These are phyloP conservation scores for Marchantia paleacea DNA, from an alignment of 225 moss, liverwort and hornwort species.

Conservation along the genomic window DNA sequence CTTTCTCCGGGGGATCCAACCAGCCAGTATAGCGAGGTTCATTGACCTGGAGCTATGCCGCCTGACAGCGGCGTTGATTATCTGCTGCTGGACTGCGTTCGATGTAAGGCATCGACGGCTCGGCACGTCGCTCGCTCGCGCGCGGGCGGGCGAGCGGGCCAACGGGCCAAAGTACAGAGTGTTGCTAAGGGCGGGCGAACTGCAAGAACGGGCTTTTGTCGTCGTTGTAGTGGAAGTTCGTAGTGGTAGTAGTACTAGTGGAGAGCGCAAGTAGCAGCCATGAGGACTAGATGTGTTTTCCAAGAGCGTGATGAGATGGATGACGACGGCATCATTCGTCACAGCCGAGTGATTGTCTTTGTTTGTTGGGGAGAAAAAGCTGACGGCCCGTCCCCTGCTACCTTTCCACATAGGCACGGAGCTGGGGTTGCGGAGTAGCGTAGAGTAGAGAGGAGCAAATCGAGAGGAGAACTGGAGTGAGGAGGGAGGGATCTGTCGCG, in stretches of 20 bases:
- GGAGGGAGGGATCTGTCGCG: not conserved
- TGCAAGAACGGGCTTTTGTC: not conserved
- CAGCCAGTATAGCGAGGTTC: no score
- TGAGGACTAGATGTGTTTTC: not conserved
- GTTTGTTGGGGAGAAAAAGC: constrained; percentile 1
- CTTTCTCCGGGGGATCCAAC: no score
- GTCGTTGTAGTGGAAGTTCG: not conserved
- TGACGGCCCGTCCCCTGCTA: not conserved
- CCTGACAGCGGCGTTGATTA: not conserved
- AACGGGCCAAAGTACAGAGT: not conserved
- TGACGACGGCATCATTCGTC: not conserved
- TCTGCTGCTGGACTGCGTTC: not conserved
- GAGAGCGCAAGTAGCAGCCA: no score
- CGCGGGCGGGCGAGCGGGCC: no score
- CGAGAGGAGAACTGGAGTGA: no score
- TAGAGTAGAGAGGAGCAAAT: no score
- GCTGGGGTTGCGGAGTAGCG: no score
- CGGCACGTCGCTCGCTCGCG: not conserved
- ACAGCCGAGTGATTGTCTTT: not conserved
- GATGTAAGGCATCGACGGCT: not conserved
- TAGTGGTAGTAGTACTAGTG: no score
- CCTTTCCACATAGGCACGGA: no score
- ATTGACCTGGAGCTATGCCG: no score
- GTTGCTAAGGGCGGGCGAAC: not conserved
- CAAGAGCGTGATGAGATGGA: not conserved